A percentile compares a stretch with the other conserved stretches of the same genome.
Conservation (phyloP, 257 asterid species). For the Solanum corneliomulleri region DNA sequence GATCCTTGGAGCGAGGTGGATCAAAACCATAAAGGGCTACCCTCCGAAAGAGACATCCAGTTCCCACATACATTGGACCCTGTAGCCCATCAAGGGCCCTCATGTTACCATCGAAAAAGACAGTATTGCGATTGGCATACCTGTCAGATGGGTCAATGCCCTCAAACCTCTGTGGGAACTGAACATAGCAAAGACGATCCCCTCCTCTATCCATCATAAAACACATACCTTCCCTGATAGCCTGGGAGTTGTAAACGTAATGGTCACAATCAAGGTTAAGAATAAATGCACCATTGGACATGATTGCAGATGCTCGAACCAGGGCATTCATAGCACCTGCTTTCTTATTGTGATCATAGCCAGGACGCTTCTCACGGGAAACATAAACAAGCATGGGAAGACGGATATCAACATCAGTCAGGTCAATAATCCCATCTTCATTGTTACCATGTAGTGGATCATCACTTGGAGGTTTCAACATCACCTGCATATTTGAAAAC, state of each 20-base stretch:
- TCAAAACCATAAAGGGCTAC: slow-evolving; percentile 65
- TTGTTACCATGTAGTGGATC: slow-evolving; percentile 48
- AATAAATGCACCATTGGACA: slow-evolving; percentile 73
- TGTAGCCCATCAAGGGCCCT: slow-evolving; percentile 74
- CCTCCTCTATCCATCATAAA: slow-evolving; percentile 84
- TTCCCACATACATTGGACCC: slow-evolving; percentile 67
- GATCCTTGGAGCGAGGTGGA: slow-evolving; percentile 62
- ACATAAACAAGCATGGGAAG: slow-evolving; percentile 75
- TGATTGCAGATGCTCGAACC: slow-evolving; percentile 75
- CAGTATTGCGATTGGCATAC: slow-evolving; percentile 60
- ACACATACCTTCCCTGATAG: slow-evolving; percentile 78
- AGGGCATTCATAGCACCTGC: slow-evolving; percentile 84
- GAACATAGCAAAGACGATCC: slow-evolving; percentile 61
- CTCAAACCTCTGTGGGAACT: slow-evolving; percentile 66
- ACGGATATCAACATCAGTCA: slow-evolving; percentile 51
- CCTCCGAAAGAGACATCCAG: slow-evolving; percentile 61
- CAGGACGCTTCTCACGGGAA: slow-evolving; percentile 76
- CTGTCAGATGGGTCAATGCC: slow-evolving; percentile 72
- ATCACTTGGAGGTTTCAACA: slow-evolving; percentile 79
- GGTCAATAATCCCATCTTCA: slow-evolving; percentile 38
- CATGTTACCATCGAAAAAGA: slow-evolving; percentile 68
- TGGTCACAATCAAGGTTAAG: slow-evolving; percentile 78
- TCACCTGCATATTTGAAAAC: slow-evolving; percentile 31
- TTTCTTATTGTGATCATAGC: slow-evolving; percentile 74
- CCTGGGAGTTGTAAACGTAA: slow-evolving; percentile 57